Evolutionary conservation across 805 yeast genomes (phyloP).

Genomic region (Saturnispora kantuleensis): DNA sequence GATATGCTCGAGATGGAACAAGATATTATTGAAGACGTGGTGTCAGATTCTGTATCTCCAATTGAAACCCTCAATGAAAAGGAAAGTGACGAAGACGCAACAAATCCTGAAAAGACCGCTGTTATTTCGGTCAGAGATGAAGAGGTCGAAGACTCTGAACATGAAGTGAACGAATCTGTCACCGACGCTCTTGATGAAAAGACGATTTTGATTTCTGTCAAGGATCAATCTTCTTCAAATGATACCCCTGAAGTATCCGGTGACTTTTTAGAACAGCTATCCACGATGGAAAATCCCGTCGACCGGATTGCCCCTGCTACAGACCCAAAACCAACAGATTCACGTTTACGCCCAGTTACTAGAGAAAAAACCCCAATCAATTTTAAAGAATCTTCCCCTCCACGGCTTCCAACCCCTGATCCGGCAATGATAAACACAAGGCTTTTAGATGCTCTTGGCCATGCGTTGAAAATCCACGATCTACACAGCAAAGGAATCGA

Average conservation of each 20-base stretch:
- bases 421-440: constrained; percentile 20
- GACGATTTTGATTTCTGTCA: neutral
- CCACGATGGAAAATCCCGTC: neutral
- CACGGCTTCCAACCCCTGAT: constrained; percentile 18
- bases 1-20: constrained; percentile 11
- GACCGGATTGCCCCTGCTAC: neutral
- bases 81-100: neutral
- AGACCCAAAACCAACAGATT: neutral
- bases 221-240: neutral
- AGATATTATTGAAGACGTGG: constrained; percentile 7
- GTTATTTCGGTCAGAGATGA: neutral
- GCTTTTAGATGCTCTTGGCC: constrained; percentile 1
- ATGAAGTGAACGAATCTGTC: neutral
- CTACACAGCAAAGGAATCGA: constrained; percentile 8
- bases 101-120: neutral
- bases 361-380: neutral
- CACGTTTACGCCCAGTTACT: neutral
- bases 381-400: constrained; percentile 13
- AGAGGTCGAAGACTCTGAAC: neutral
- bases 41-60: constrained; percentile 1
- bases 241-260: neutral
- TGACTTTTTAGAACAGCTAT: neutral
- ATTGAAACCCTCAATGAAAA: neutral
- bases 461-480: constrained; percentile 7
- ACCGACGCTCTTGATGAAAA: neutral